Base-by-base conservation (phyloP, 116 monocot species). In the Zostera marina region DNA sequence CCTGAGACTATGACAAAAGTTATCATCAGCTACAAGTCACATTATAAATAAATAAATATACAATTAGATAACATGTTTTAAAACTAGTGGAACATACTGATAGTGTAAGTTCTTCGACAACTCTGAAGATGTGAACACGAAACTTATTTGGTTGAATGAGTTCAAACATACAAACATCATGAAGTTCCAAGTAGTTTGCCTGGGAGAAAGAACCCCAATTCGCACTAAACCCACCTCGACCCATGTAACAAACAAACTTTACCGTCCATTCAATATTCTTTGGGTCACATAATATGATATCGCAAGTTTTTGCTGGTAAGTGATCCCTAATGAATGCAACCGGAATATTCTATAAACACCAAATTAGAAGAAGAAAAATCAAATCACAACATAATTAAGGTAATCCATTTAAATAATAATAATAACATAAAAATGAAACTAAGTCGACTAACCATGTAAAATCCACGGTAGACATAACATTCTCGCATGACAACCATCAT, bases 401-500 rank as follows among this genome's bases (percentile, higher is more conserved):
- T 41, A 2, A 22, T 45, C 11, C 24, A 44, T 5, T 44, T 22
- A 13, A 26, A 9, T 21, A 58, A 17, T 17, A 26, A 41, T 16
- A 11, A 9, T 5, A 59, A 59, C 20, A 59, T 43, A 43, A 9
- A n/a, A 10, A 20, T n/a, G 42, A 42, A 7, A 40, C 26, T 54
- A 54, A 11, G 25, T 21, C 21, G 32, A 9, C 10, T 60, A 67
- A 81, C 81, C 81, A 81, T 22, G 60, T 58, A 76, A 73, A 81
- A 76, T 25, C 73, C 55, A 43, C 9, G 11, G 58, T 76, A 76
- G 1, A 76, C 76, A 58, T 73, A 73, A 19, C 69, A 69, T 5
- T 70, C 70, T 38, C 19, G 24, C 81, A 68, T 81, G 14, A 65
- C 57, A 41, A 67, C 22, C 11, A 59, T 11, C 24, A 53, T 19